phyloP scores from a whole-genome alignment of 495 filamentous ascomycete species.

The Tuber borchii region DNA sequence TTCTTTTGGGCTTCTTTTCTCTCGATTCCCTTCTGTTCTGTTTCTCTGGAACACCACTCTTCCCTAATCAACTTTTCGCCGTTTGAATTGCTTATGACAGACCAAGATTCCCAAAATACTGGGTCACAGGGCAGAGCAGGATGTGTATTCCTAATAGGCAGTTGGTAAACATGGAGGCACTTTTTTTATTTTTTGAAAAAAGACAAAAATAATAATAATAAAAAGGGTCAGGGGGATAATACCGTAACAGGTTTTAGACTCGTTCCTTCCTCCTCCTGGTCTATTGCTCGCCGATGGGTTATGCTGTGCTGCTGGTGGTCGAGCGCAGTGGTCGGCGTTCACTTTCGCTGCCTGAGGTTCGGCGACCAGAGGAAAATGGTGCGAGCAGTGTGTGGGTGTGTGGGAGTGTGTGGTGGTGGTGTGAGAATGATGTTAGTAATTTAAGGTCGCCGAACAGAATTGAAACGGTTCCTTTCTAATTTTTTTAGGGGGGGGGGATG shows the following conservation, averaged over 20 bases:
- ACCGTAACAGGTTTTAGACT: neutral
- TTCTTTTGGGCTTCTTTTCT: neutral
- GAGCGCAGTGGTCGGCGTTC: slow-evolving; percentile 1
- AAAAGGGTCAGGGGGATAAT: neutral
- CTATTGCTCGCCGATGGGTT: neutral
- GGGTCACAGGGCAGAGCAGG: neutral
- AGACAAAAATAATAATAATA: neutral
- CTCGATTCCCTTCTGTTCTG: neutral
- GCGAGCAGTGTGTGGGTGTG: neutral
- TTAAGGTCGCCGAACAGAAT: slow-evolving; percentile 3
- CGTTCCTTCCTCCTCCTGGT: neutral
- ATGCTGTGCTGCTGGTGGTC: slow-evolving; percentile 1
- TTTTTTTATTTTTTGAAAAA: neutral
- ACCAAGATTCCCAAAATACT: neutral
- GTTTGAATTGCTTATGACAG: slow-evolving; percentile 1
- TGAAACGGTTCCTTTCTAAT: neutral
- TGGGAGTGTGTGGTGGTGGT: slow-evolving; percentile 1
- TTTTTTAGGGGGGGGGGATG: neutral
- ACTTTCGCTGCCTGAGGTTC: neutral
- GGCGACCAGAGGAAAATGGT: neutral
- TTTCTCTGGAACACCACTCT: neutral
- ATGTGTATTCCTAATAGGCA: neutral
- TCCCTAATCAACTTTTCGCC: neutral
- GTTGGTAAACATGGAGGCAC: neutral
- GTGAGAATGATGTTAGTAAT: slow-evolving; percentile 2